Base-by-base conservation (phyloP, 1,139 yeast genomes). In the Petasospora fabianii region DNA sequence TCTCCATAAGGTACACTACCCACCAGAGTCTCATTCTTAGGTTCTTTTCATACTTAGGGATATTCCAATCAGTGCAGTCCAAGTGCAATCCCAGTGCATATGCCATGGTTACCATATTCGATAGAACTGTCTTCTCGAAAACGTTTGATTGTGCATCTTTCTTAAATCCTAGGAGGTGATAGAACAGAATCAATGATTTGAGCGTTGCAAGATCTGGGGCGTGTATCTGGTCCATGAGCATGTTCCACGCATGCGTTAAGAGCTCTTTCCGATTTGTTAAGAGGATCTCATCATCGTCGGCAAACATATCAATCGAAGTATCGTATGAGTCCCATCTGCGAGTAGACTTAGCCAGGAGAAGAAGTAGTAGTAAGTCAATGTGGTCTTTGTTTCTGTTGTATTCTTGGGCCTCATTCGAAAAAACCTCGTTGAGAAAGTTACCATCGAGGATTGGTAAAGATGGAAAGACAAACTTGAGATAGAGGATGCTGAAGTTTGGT, bases 1-100 rank as follows among this genome's bases (percentile, higher is more conserved):
- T 42, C 31, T 42, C 46, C 17, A 39, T 24, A n/a, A 39, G 10
- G 33, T 42, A 42, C 3, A 42, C 43, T 3, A 41, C 36, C 46
- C 46, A 42, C 46, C 46, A 42, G 1, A 42, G 24, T 19, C 46
- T 39, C 10, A 16, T 26, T 16, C 46, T 34, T 10, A 33, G 10
- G 30, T 39, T 32, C 22, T 42, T 36, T 19, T 42, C 46, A 28
- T 36, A 27, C 17, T 24, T 13, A 3, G 46, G 46, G 22, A 42
- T 42, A n/a, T 39, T 29, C 46, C 46, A 42, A 9, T 22, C 30
- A 4, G 39, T 26, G 21, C 46, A 39, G 15, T 42, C 43, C 14
- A 36, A 13, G 29, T 42, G 46, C 1, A 42, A 28, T 1, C 46
- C 46, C 8, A 42, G 15, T 7, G 43, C 27, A 16, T 39, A 42